These are phyloP conservation scores for Zelopaecilomyces penicillatus DNA, from an alignment of 2,329 filamentous ascomycete species.

Conservation along the genomic window DNA sequence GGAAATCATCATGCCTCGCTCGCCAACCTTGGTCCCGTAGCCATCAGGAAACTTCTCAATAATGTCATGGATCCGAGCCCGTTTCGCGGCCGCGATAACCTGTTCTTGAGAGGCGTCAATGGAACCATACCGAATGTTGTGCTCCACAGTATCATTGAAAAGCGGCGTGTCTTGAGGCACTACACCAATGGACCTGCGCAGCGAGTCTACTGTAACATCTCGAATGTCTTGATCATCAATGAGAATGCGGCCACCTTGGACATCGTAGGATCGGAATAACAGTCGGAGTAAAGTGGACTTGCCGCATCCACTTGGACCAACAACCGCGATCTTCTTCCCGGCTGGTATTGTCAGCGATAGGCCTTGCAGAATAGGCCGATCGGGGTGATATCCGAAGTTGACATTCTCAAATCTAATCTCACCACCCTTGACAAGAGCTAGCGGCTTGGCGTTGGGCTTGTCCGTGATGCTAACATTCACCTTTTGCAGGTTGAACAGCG, in stretches of 20 bases:
- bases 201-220: constrained; percentile 69
- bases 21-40: constrained; percentile 84
- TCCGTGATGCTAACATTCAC: constrained; percentile 86
- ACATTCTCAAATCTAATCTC: constrained; percentile 95
- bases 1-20: constrained; percentile 93
- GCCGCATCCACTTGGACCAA: constrained; percentile 90
- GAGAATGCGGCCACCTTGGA: constrained; percentile 73
- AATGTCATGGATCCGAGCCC: constrained; percentile 78
- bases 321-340: constrained; percentile 90
- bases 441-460: constrained; percentile 60
- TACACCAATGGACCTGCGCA: constrained; percentile 81
- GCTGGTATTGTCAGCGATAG: constrained; percentile 84
- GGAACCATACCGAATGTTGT: constrained; percentile 91
- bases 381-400: constrained; percentile 81
- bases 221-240: constrained; percentile 92
- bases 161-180: constrained; percentile 95
- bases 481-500: constrained; percentile 92
- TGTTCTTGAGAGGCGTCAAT: constrained; percentile 66
- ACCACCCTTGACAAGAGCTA: constrained; percentile 67
- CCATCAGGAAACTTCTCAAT: constrained; percentile 76
- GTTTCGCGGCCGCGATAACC: constrained; percentile 68
- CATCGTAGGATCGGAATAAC: constrained; percentile 91
- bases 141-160: constrained; percentile 92
- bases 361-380: constrained; percentile 79
- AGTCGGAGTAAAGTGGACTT: constrained; percentile 90